Conservation (phyloP, 306 rosid species). For the Dalbergia oliveri region DNA sequence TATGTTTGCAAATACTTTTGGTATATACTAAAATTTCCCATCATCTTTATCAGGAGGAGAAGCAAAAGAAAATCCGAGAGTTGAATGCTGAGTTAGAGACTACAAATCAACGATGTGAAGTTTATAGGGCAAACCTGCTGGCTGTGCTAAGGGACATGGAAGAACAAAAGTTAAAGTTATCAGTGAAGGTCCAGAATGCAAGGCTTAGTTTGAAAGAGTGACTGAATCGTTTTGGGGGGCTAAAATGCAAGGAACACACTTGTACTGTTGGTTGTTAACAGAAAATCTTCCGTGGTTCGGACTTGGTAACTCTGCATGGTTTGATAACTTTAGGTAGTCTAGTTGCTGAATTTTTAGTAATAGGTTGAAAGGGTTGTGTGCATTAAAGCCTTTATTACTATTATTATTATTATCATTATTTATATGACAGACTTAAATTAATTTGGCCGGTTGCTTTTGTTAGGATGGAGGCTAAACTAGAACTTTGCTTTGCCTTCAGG, state of each 20-base stretch:
- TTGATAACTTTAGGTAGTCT: neutral
- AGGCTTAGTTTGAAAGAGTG: conserved; percentile 90
- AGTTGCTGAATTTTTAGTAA: neutral
- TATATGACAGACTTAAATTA: neutral
- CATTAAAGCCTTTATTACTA: neutral
- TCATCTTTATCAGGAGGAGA: conserved; percentile 64
- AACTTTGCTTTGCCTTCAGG: neutral
- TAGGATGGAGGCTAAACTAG: neutral
- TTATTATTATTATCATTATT: too few relatives aligned
- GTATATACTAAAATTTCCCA: conserved; percentile 27
- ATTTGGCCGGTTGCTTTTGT: neutral
- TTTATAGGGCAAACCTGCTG: conserved; percentile 81
- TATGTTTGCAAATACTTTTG: conserved; percentile 9
- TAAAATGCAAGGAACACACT: neutral
- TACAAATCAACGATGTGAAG: conserved; percentile 85
- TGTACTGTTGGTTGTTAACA: neutral
- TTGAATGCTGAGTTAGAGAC: conserved; percentile 77
- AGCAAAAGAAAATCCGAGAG: conserved; percentile 79
- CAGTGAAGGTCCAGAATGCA: conserved; percentile 95
- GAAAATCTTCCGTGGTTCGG: neutral
- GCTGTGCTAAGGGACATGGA: conserved; percentile 94
- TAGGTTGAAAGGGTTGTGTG: neutral
- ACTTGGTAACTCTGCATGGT: neutral
- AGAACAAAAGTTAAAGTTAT: conserved; percentile 89
- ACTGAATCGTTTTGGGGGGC: conserved; percentile 23